Base-by-base conservation (phyloP, 768 basidiomycete genomes). In the Lentinula boryana region DNA sequence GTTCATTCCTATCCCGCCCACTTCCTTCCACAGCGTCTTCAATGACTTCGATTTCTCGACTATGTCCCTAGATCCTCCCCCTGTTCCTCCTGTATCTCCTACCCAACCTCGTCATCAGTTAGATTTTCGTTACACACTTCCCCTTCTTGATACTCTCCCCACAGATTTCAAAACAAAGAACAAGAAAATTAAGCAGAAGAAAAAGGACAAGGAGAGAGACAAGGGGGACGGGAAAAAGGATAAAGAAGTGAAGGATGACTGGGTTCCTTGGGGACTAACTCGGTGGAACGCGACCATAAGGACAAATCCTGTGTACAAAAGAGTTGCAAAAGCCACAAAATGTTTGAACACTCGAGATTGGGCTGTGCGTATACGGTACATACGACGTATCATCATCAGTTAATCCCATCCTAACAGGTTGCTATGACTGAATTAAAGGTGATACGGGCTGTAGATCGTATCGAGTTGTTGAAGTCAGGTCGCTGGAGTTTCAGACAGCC, bases 401-500 rank as follows among this genome's bases (percentile, higher is more conserved):
- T 58, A 59, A 58, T 55, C 49, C 5, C n/a, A 60, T 58, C 27
- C 27, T 64, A 64, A 58, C 67, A 93, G 89, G 80, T 93, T 50
- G 93, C 91, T 1, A 84, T 90, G 69, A 76, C 81, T 16, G 95
- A 98, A 68, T 68, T 96, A 61, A 81, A 87, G 62, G 79, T 95
- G 36, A 72, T 90, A 35, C 84, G 91, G 44, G 85, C 93, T 1
- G 79, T 97, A 63, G 93, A 95, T 51, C 82, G 89, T 10, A 86
- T 99, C 52, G 95, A 98, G 62, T 71, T 76, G 32, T 80, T 98
- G 61, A 95, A 97, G 71, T 80, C 84, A 31, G 82, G 81, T 10
- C 78, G 84, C 38, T 99, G 97, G 96, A 89, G 90, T 65, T 92
- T 96, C 67, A 78, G 96, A 56, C 97, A 99, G 68, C 94, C 95